Conservation (phyloP, 176 grass and related monocot species). For the Thinopyrum elongatum region DNA sequence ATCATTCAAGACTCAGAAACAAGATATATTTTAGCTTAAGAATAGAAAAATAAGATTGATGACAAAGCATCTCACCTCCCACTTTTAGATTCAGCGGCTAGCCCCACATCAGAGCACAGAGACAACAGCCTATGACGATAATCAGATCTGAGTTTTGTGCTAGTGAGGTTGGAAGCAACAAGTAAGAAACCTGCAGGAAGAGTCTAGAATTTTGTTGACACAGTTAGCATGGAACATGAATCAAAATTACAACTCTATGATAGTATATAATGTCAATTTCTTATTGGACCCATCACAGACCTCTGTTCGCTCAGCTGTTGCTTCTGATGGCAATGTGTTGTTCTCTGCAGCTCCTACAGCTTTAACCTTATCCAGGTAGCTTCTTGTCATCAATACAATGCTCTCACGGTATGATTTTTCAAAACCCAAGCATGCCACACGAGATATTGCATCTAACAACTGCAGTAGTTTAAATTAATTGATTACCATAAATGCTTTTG, state of each 20-base stretch:
- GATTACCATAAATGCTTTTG: slow-evolving; percentile 18
- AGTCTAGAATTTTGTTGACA: slow-evolving; percentile 72
- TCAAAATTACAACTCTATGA: slow-evolving; percentile 26
- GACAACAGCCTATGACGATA: slow-evolving; percentile 93
- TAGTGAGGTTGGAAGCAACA: slow-evolving; percentile 84
- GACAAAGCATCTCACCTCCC: slow-evolving; percentile 58
- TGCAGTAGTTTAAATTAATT: slow-evolving; percentile 47
- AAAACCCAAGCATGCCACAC: slow-evolving; percentile 94
- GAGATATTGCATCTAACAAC: slow-evolving; percentile 96
- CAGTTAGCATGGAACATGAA: slow-evolving; percentile 53
- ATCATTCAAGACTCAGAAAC: slow-evolving; percentile 1
- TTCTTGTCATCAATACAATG: slow-evolving; percentile 99
- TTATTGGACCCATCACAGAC: slow-evolving; percentile 39
- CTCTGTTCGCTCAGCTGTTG: slow-evolving; percentile 84
- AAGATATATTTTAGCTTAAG: slow-evolving; percentile 6
- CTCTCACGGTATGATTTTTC: slow-evolving; percentile 99
- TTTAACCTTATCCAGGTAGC: slow-evolving; percentile 97
- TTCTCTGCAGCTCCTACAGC: slow-evolving; percentile 65
- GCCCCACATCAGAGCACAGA: slow-evolving; percentile 98
- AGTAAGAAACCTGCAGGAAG: slow-evolving; percentile 96
- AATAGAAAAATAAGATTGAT: slow-evolving; percentile 6
- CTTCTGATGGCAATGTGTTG: slow-evolving; percentile 68
- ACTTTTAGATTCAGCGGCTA: slow-evolving; percentile 94
- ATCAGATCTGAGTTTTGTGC: slow-evolving; percentile 86
- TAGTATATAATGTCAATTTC: slow-evolving; percentile 15